Percentiles rank a stretch among this genome's conserved stretches.
phyloP scores from a whole-genome alignment of 768 basidiomycete species.

The Termitomyces sp. region DNA sequence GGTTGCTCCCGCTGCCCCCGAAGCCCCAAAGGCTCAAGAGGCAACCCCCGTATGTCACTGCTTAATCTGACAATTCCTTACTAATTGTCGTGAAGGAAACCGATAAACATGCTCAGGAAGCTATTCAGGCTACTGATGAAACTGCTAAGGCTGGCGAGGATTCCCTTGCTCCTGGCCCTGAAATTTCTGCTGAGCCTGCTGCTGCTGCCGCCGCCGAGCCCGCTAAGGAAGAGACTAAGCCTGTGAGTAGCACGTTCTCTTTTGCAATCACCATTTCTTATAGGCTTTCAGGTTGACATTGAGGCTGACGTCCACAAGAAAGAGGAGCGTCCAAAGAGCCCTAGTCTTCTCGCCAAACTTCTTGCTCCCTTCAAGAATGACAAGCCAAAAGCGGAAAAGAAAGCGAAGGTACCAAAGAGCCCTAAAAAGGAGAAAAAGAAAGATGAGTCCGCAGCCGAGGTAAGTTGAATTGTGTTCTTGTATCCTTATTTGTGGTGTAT shows the following conservation, averaged over 20 bases:
- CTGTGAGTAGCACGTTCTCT: slow-evolving; percentile 23
- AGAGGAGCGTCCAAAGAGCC: slow-evolving; percentile 80
- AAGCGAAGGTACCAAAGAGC: slow-evolving; percentile 64
- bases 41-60: slow-evolving; percentile 18
- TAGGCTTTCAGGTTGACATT: slow-evolving; percentile 20
- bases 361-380: slow-evolving; percentile 76
- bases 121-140: slow-evolving; percentile 12
- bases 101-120: not conserved
- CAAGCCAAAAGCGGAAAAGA: slow-evolving; percentile 57
- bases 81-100: not conserved
- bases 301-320: slow-evolving; percentile 58
- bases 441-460: slow-evolving; percentile 51
- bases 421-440: slow-evolving; percentile 84
- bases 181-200: slow-evolving; percentile 17
- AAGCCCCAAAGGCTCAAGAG: slow-evolving; percentile 38
- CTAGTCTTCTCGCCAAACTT: slow-evolving; percentile 69
- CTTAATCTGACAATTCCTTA: not conserved
- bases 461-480: slow-evolving; percentile 20
- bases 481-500: not conserved
- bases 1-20: slow-evolving; percentile 48
- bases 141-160: slow-evolving; percentile 27
- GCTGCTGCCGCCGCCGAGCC: slow-evolving; percentile 21
- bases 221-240: slow-evolving; percentile 37
- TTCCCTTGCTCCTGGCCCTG: slow-evolving; percentile 16
- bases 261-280: slow-evolving; percentile 4